Conservation (phyloP, 441 rosid genomes). For the Arabidopsis lyrata region DNA sequence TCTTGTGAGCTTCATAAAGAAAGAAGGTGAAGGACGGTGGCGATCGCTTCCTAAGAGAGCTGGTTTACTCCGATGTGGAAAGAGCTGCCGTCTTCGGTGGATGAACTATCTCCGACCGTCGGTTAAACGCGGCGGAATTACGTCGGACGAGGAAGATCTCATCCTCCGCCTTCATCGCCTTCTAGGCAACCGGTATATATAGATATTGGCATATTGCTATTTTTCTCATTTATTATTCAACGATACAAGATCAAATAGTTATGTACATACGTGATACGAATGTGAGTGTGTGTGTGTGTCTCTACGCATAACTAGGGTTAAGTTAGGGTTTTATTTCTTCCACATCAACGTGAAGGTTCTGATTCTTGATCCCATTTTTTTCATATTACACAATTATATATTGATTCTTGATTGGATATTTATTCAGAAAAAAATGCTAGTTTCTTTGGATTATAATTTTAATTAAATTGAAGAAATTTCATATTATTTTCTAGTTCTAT, state of each 20-base stretch:
- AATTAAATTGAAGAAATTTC: neutral
- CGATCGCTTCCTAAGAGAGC: slow-evolving; percentile 76
- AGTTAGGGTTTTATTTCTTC: slow-evolving; percentile 29
- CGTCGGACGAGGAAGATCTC: slow-evolving; percentile 84
- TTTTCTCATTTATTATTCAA: neutral
- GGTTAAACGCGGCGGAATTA: slow-evolving; percentile 75
- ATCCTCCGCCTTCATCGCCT: slow-evolving; percentile 87
- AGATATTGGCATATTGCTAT: neutral
- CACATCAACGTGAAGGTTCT: slow-evolving; percentile 12
- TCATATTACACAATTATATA: neutral
- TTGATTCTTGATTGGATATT: neutral
- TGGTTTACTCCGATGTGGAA: slow-evolving; percentile 77
- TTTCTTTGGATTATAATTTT: neutral
- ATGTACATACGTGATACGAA: neutral
- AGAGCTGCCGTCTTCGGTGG: slow-evolving; percentile 86
- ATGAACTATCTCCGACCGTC: slow-evolving; percentile 81
- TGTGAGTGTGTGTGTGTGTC: neutral
- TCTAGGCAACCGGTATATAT: slow-evolving; percentile 65
- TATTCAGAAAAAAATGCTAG: neutral
- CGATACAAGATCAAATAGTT: slow-evolving; percentile 23
- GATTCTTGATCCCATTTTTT: slow-evolving; percentile 6
- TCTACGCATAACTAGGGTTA: slow-evolving; percentile 5
- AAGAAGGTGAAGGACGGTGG: slow-evolving; percentile 83
- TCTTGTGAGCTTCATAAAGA: slow-evolving; percentile 58
- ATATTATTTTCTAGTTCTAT: neutral